Conservation (phyloP, 2,329 filamentous ascomycete genomes). For the Diplodia corticola region DNA sequence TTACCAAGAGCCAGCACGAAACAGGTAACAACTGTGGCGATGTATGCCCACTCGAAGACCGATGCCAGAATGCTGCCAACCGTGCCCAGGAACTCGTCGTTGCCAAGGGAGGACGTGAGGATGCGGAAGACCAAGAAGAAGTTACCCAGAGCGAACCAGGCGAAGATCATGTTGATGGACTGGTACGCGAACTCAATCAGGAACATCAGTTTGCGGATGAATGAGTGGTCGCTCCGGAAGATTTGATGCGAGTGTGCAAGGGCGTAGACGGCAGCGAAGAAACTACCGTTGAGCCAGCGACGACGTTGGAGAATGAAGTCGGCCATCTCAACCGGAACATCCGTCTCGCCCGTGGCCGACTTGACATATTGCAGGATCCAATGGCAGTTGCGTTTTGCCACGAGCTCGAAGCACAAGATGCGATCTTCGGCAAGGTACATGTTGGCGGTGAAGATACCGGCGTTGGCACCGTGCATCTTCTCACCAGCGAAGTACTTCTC, state of each 20-base stretch:
- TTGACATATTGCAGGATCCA: conserved; percentile 99
- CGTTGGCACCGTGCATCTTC: conserved; percentile 89
- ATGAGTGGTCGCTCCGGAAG: conserved; percentile 87
- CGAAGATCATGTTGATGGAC: conserved; percentile 94
- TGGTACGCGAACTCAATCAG: conserved; percentile 93
- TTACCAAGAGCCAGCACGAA: conserved; percentile 95
- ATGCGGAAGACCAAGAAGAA: conserved; percentile 99
- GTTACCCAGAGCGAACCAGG: conserved; percentile 97
- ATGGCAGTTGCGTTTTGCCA: conserved; percentile 94
- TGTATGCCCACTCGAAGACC: conserved; percentile 94
- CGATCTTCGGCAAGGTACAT: conserved; percentile 99
- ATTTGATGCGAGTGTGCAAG: conserved; percentile 95
- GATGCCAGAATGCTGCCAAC: conserved; percentile 80
- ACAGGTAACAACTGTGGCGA: conserved; percentile 86
- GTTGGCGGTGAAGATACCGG: conserved; percentile 96
- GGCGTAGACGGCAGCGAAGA: conserved; percentile 96
- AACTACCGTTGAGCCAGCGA: conserved; percentile 96
- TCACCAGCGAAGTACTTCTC: conserved; percentile 98
- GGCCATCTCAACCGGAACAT: conserved; percentile 90
- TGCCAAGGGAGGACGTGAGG: conserved; percentile 80
- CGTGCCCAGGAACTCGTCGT: conserved; percentile 67
- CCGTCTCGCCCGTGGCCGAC: conserved; percentile 92
- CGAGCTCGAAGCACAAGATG: conserved; percentile 97
- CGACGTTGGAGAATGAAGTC: conserved; percentile 94
- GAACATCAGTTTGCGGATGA: conserved; percentile 84